A percentile compares a stretch with the other conserved stretches of the same genome.
Conservation (phyloP, 148 eudicot genomes). For the Persicaria tinctoria region DNA sequence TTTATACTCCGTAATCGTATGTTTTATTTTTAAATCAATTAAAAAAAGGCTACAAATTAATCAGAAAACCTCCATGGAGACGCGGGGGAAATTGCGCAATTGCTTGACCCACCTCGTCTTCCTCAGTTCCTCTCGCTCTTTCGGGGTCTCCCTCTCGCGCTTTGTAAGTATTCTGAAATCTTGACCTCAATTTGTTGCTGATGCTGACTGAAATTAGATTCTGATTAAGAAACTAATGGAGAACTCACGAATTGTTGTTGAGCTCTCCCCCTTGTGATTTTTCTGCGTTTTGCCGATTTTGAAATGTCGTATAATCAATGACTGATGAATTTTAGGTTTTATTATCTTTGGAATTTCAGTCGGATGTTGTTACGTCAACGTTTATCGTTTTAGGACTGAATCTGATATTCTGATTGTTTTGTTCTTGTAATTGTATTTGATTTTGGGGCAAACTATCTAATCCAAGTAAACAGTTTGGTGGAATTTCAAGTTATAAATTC, state of each 20-base stretch:
- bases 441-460: not conserved
- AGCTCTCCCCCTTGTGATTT: not conserved
- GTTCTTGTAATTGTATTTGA: not conserved
- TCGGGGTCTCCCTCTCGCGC: not conserved
- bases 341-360: not conserved
- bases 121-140: not conserved
- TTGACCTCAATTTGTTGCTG: not conserved
- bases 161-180: not conserved
- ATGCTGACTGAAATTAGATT: not conserved
- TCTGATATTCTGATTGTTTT: not conserved
- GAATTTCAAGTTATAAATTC: not conserved
- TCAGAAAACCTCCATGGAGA: not conserved
- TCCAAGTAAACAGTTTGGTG: not conserved
- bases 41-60: not conserved
- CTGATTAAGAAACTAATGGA: not conserved
- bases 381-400: not conserved
- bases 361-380: not conserved
- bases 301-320: not conserved
- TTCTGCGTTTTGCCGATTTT: too few species aligned
- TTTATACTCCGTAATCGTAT: too few species aligned
- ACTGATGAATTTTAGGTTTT: not conserved
- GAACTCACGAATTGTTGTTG: not conserved
- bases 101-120: not conserved
- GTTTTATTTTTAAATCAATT: too few species aligned
- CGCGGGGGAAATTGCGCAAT: not conserved